phyloP scores from a whole-genome alignment of 768 basidiomycete species.

The Suillus lakei region DNA sequence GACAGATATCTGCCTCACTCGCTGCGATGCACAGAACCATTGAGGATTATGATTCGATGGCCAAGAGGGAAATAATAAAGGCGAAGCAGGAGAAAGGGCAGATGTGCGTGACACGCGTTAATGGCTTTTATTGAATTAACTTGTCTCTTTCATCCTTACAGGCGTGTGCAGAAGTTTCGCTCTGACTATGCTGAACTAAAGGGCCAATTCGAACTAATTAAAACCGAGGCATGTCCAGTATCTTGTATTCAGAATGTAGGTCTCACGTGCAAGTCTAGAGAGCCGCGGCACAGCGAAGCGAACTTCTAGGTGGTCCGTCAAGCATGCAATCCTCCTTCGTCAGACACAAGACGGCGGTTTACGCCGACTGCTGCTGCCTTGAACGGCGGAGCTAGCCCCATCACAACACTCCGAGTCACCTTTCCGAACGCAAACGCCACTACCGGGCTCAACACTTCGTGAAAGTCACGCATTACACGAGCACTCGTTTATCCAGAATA shows the following conservation, averaged over 20 bases:
- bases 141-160: conserved; percentile 34
- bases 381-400: conserved; percentile 45
- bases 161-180: conserved; percentile 92
- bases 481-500: conserved; percentile 86
- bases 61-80: conserved; percentile 93
- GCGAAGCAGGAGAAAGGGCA: conserved; percentile 96
- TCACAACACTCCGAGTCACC: conserved; percentile 87
- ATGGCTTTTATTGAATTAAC: conserved; percentile 10
- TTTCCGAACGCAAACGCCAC: conserved; percentile 65
- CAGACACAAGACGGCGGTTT: conserved; percentile 72
- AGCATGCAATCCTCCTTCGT: conserved; percentile 37
- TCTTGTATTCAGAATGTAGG: background rate
- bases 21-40: conserved; percentile 92
- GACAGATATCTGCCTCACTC: conserved; percentile 98
- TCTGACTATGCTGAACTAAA: conserved; percentile 85
- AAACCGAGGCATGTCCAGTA: conserved; percentile 49
- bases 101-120: conserved; percentile 57
- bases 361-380: conserved; percentile 33
- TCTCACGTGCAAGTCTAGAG: conserved; percentile 45
- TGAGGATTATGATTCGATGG: conserved; percentile 98
- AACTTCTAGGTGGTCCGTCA: conserved; percentile 59
- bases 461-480: conserved; percentile 86
- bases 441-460: conserved; percentile 58
- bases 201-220: conserved; percentile 79
- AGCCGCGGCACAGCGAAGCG: conserved; percentile 61